phyloP scores from a whole-genome alignment of 306 rosid species.

The Pyrus communis region DNA sequence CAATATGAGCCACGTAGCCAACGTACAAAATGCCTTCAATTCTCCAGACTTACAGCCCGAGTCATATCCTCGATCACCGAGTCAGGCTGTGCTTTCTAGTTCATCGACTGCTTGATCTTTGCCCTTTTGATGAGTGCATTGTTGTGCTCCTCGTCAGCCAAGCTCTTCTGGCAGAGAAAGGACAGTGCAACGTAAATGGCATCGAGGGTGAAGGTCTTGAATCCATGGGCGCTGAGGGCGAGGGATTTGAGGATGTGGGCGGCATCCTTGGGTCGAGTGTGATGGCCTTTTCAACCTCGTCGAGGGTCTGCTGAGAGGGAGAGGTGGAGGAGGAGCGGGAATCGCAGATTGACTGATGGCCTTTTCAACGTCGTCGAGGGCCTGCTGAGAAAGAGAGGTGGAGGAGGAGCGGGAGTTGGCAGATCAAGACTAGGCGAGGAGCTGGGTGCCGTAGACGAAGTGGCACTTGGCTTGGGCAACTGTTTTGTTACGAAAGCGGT shows the following conservation, averaged over 20 bases:
- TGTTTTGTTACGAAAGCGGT: conserved; percentile 14
- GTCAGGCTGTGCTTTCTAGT: conserved; percentile 34
- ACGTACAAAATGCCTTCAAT: conserved; percentile 42
- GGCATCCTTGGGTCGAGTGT: conserved; percentile 58
- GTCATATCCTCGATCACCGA: conserved; percentile 56
- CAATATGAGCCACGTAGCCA: conserved; percentile 8
- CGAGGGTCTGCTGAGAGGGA: conserved; percentile 38
- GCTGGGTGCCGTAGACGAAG: conserved; percentile 81
- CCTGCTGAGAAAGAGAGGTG: conserved; percentile 28
- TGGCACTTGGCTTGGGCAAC: conserved; percentile 49
- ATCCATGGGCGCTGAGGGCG: conserved; percentile 64
- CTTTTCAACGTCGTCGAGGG: conserved; percentile 53
- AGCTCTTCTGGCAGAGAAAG: conserved; percentile 49
- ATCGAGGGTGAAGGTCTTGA: conserved; percentile 63
- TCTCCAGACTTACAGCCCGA: conserved; percentile 44
- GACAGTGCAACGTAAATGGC: conserved; percentile 69
- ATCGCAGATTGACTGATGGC: conserved; percentile 57
- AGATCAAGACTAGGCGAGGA: conserved; percentile 49
- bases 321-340: not conserved
- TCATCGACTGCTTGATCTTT: conserved; percentile 50
- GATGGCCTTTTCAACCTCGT: conserved; percentile 67
- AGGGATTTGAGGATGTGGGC: conserved; percentile 68
- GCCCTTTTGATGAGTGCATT: conserved; percentile 77
- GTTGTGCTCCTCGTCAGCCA: conserved; percentile 42
- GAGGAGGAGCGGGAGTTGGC: conserved; percentile 26